Evolutionary conservation across 495 filamentous ascomycete species (phyloP), one percentile per base, ranked within the genome.

Genomic region (Annulohypoxylon stygium): DNA sequence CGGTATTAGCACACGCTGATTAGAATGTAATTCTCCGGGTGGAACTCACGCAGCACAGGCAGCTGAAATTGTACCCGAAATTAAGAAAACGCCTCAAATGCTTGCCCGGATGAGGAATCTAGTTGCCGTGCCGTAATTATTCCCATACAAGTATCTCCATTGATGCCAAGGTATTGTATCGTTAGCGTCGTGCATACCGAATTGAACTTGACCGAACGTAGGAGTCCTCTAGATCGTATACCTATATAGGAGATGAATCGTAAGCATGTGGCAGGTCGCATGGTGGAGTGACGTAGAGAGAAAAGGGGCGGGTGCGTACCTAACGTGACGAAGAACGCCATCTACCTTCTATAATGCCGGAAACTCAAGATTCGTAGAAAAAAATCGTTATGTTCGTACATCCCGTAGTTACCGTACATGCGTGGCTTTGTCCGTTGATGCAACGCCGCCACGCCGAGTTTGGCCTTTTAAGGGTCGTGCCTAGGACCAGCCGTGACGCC

Each of bases 331-430:
- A 68, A 53, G 30, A 64, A 71, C 64, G 67, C 63, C 63, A 61
- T 60, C 59, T 67, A 61, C 62, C 55, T 30, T 70, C 61, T 67
- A 70, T 53, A 60, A 67, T 70, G 67, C 59, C 58, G 58, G 57
- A 53, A 59, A 68, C 51, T 16, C 11, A 41, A 66, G 61, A 70
- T 57, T 61, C 66, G 61, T 63, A 33, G 43, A 57, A 57, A 69
- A 74, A 74, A 65, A 8, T 74, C 71, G 34, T 74, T 23, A 67
- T 67, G 61, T 14, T 75, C 72, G 26, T 75, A 59, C 59, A 75
- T 67, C 48, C 58, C 67, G 59, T 74, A 39, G 57, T 70, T 51
- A 62, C 61, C 66, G 57, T 70, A 70, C 62, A 63, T 67, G 55
- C 62, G 41, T 62, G 58, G 61, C 26, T 5, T 58, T 50, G 58